Evolutionary conservation across 768 basidiomycete species (phyloP), one percentile per base, ranked within the genome.

Genomic region (Leccinum boreale): DNA sequence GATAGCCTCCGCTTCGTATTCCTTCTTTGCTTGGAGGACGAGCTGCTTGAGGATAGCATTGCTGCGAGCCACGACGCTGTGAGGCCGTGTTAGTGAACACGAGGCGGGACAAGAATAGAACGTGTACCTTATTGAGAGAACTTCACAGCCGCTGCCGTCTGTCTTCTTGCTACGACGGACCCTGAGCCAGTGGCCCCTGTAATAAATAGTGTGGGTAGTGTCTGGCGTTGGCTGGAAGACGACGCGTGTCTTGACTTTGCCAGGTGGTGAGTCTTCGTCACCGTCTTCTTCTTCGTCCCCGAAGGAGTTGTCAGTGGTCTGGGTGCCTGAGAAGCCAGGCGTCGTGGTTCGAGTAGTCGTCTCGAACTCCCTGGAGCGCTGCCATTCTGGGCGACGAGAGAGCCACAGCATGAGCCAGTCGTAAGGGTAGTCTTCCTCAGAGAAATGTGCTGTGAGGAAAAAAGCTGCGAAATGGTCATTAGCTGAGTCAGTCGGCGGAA

Each of bases 341-440:
- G 83, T 84, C 11, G 85, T 78, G 0, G 86, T 81, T 36, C 90
- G 83, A 12, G 90, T 92, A 17, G 91, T 93, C 0, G 90, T 92
- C 75, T 93, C 91, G 59, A 93, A 92, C 73, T 93, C 91, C 56
- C 91, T 84, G 8, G 90, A 91, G 39, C 90, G 86, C 67, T 92
- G 90, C 90, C 90, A 92, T 72, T 92, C 90, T 44, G 90, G 81
- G 77, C 89, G 81, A 52, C 89, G 85, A 45, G 89, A 89, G 50
- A 93, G 83, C 90, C 90, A 93, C 31, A 92, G 80, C 89, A 92
- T 92, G 53, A 93, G 80, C 90, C 90, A 93, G 74, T 93, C 90
- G 64, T 92, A 93, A 4, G 90, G 91, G 62, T 89, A 89, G 68
- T 93, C 91, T 72, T 93, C 91, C 74, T 93, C 91, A 62, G 85